Evolutionary conservation across 2,329 filamentous ascomycete genomes (phyloP).

Genomic region (Blastomyces emzantsi): DNA sequence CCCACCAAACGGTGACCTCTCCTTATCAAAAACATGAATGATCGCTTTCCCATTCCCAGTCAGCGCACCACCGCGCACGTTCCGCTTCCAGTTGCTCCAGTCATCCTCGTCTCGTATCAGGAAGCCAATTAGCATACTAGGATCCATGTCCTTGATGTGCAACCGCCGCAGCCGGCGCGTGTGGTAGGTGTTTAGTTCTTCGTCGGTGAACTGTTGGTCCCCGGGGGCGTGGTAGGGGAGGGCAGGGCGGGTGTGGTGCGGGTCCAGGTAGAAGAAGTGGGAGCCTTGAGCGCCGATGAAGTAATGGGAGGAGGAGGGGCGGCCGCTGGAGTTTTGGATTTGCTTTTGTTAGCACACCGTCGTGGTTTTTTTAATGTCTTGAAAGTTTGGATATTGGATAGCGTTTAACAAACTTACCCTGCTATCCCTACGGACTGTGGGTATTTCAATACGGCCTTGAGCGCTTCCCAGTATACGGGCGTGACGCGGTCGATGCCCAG

Average conservation of each 20-base stretch:
- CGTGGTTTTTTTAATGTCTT: too few relatives aligned
- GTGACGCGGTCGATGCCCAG: conserved; percentile 92
- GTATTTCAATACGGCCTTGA: conserved; percentile 75
- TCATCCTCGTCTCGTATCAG: conserved; percentile 74
- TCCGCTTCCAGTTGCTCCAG: conserved; percentile 71
- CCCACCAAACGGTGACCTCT: conserved; percentile 45
- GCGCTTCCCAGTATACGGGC: conserved; percentile 88
- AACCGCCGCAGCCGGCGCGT: conserved; percentile 74
- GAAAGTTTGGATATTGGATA: too few relatives aligned
- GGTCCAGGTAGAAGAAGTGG: conserved; percentile 88
- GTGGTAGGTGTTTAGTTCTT: conserved; percentile 77
- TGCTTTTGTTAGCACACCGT: neutral
- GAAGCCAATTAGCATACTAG: conserved; percentile 95
- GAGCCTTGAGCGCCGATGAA: conserved; percentile 65
- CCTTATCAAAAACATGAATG: conserved; percentile 68
- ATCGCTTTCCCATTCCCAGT: conserved; percentile 66
- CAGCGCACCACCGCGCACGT: conserved; percentile 45
- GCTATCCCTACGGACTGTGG: conserved; percentile 93
- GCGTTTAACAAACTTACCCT: conserved; percentile 49
- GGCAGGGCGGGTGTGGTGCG: conserved; percentile 72
- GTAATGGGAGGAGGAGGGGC: conserved; percentile 81
- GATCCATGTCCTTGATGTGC: conserved; percentile 88
- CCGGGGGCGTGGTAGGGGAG: conserved; percentile 51
- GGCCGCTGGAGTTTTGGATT: conserved; percentile 52
- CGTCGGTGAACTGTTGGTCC: conserved; percentile 45